Percentiles rank a stretch among this genome's conserved stretches.
Evolutionary conservation across 768 basidiomycete genomes (phyloP).

Genomic region (Pleurotus pulmonarius): DNA sequence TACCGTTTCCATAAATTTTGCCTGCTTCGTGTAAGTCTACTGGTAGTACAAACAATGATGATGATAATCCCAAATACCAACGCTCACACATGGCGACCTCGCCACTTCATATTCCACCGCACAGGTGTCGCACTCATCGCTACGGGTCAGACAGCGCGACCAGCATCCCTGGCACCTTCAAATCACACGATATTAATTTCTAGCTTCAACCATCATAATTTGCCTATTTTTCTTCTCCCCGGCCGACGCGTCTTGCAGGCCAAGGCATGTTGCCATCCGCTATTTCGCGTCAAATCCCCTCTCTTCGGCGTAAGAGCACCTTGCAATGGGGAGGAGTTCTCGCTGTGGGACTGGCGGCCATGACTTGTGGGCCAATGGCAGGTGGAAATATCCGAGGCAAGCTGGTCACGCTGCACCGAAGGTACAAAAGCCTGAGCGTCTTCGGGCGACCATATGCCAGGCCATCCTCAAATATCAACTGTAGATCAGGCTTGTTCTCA

Average conservation of each 20-base stretch:
- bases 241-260: slow-evolving; percentile 5
- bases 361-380: slow-evolving; percentile 34
- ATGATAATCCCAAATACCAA: no score
- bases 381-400: slow-evolving; percentile 37
- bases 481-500: slow-evolving; percentile 27
- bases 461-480: slow-evolving; percentile 17
- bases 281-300: slow-evolving; percentile 2
- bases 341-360: slow-evolving; percentile 36
- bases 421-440: slow-evolving; percentile 8
- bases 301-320: slow-evolving; percentile 17
- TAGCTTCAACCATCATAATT: not conserved
- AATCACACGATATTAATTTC: not conserved
- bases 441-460: slow-evolving; percentile 15
- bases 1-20: no score
- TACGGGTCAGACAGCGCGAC: no score
- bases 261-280: not conserved
- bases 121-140: no score
- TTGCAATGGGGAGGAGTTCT: slow-evolving; percentile 36
- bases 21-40: no score
- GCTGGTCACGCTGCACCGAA: slow-evolving; percentile 14
- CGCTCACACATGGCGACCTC: no score
- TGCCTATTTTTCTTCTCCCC: not conserved
- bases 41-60: no score
- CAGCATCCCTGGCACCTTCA: no score
- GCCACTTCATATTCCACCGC: no score